Percentiles rank a stretch among this genome's conserved stretches.
These are phyloP conservation scores for Senna siamea DNA, from an alignment of 306 rosid genomes.

Conservation along the genomic window DNA sequence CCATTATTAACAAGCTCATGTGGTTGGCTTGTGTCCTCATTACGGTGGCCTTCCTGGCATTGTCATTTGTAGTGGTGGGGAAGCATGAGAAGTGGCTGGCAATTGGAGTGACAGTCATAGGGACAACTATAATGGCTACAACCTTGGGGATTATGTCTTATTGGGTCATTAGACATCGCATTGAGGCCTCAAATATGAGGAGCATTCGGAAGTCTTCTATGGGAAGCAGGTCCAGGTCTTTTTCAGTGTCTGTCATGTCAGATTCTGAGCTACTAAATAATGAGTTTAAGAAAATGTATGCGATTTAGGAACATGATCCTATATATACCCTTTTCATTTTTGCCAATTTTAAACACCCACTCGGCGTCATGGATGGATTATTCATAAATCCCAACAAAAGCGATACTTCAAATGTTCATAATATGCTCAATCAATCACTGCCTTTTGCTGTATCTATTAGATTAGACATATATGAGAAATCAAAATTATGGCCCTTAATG, in stretches of 20 bases:
- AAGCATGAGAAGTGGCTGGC: slow-evolving; percentile 77
- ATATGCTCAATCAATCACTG: not conserved
- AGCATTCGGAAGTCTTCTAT: slow-evolving; percentile 67
- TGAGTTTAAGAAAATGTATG: slow-evolving; percentile 90
- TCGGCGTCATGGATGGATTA: not conserved
- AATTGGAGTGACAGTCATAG: slow-evolving; percentile 77
- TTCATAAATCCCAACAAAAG: not conserved
- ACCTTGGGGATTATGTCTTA: slow-evolving; percentile 91
- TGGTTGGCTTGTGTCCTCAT: slow-evolving; percentile 92
- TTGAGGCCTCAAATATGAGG: slow-evolving; percentile 75
- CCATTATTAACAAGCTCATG: slow-evolving; percentile 93
- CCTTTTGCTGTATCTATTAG: not conserved
- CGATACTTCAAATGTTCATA: not conserved
- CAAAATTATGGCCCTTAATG: too few species aligned
- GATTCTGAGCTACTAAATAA: slow-evolving; percentile 81
- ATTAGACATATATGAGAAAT: not conserved
- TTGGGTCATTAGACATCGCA: slow-evolving; percentile 88
- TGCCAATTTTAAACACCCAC: not conserved
- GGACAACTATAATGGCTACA: slow-evolving; percentile 87
- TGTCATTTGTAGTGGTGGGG: slow-evolving; percentile 91
- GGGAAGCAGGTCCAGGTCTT: slow-evolving; percentile 70
- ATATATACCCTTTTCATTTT: too few species aligned
- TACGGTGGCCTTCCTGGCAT: slow-evolving; percentile 85
- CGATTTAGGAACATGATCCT: slow-evolving; percentile 70
- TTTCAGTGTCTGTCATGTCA: slow-evolving; percentile 64